phyloP scores from a whole-genome alignment of 2,329 filamentous ascomycete species.

The Nemania bipapillata region DNA sequence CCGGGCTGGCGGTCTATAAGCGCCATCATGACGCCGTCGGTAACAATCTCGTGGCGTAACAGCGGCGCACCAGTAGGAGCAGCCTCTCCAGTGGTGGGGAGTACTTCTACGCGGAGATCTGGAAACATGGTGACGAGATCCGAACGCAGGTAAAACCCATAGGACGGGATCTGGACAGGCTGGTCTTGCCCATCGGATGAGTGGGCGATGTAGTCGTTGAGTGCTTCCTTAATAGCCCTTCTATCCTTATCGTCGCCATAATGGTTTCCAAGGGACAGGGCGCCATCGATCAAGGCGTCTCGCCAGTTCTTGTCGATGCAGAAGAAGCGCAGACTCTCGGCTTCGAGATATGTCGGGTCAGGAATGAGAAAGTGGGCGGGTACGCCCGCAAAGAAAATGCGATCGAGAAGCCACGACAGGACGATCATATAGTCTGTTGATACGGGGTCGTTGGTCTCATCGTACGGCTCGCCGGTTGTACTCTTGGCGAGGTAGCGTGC shows the following conservation, averaged over 20 bases:
- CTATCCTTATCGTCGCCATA: slow-evolving; percentile 10
- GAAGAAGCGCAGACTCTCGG: slow-evolving; percentile 59
- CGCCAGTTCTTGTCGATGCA: slow-evolving; percentile 57
- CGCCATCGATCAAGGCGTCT: slow-evolving; percentile 18
- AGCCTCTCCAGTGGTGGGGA: neutral
- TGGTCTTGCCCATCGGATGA: neutral
- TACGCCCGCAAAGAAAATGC: slow-evolving; percentile 52
- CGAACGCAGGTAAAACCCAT: slow-evolving; percentile 23
- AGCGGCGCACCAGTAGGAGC: slow-evolving; percentile 1
- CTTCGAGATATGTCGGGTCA: slow-evolving; percentile 52
- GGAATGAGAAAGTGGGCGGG: slow-evolving; percentile 57
- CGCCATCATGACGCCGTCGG: slow-evolving; percentile 22
- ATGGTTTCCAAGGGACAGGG: slow-evolving; percentile 14
- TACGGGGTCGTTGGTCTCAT: slow-evolving; percentile 50
- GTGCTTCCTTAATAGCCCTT: slow-evolving; percentile 4
- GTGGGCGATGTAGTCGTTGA: slow-evolving; percentile 7
- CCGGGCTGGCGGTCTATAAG: slow-evolving; percentile 12
- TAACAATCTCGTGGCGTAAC: slow-evolving; percentile 20
- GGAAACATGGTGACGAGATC: slow-evolving; percentile 25
- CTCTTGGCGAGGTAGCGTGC: slow-evolving; percentile 30
- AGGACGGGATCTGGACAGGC: slow-evolving; percentile 8
- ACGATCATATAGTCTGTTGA: slow-evolving; percentile 55
- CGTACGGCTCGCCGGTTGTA: slow-evolving; percentile 40
- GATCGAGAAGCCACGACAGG: slow-evolving; percentile 53
- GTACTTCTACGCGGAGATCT: slow-evolving; percentile 7